Conservation (phyloP, 352 stramenopile genomes). For the Pythium coloratum region DNA sequence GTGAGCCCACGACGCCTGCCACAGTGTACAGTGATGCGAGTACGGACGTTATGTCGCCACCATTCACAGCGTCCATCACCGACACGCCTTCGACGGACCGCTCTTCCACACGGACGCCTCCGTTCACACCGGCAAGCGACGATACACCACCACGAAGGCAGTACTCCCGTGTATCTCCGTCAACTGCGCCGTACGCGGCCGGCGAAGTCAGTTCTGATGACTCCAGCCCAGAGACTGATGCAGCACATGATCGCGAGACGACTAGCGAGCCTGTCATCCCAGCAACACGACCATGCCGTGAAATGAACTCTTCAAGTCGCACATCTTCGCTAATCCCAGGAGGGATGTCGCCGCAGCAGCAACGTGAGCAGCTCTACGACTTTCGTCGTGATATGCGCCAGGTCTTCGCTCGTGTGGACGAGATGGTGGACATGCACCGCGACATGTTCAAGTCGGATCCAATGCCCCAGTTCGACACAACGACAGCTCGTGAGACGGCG, state of each 20-base stretch:
- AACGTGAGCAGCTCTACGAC: constrained; percentile 53
- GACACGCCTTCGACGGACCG: constrained; percentile 17
- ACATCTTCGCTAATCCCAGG: neutral
- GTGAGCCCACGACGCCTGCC: constrained; percentile 5
- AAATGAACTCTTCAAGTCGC: neutral
- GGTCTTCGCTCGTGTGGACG: constrained; percentile 53
- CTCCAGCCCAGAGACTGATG: neutral
- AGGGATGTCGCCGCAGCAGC: constrained; percentile 20
- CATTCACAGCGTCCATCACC: constrained; percentile 10
- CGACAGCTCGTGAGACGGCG: constrained; percentile 34
- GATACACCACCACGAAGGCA: neutral
- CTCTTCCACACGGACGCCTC: constrained; percentile 4
- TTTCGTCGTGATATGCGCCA: constrained; percentile 68
- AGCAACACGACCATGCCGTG: neutral
- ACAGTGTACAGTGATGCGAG: constrained; percentile 17
- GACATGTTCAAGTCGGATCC: constrained; percentile 60
- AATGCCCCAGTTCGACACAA: constrained; percentile 30
- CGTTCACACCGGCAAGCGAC: constrained; percentile 11
- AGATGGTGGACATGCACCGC: constrained; percentile 65
- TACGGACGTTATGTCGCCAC: constrained; percentile 16
- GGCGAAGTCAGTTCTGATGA: neutral
- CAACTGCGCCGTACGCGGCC: neutral
- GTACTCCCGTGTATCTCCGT: neutral
- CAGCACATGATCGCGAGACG: neutral
- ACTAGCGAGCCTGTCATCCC: no score